Conservation (phyloP, 768 basidiomycete genomes). For the Pholiota conissans region DNA sequence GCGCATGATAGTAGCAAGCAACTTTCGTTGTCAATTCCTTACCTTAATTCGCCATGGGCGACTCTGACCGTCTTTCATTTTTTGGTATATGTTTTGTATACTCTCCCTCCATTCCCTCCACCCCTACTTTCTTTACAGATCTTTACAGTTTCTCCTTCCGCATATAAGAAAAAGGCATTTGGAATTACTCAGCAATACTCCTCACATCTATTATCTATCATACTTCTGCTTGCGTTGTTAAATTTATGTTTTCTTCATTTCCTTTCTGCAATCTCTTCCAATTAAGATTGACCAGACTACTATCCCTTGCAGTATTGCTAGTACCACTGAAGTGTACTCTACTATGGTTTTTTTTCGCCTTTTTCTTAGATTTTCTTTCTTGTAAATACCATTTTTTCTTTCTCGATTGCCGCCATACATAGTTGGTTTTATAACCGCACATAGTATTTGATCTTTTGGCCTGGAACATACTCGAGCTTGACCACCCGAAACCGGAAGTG, state of each 20-base stretch:
- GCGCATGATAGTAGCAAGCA: constrained; percentile 6
- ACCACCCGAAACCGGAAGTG: constrained; percentile 3
- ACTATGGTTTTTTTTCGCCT: constrained; percentile 11
- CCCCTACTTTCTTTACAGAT: constrained; percentile 31
- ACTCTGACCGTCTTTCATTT: constrained; percentile 17
- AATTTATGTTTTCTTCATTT: constrained; percentile 31
- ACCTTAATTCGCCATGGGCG: constrained; percentile 21
- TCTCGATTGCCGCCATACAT: background rate
- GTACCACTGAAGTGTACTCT: constrained; percentile 13
- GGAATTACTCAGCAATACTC: constrained; percentile 34
- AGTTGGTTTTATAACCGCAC: background rate
- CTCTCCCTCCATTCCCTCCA: constrained; percentile 28
- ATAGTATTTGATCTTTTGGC: background rate
- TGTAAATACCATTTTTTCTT: constrained; percentile 16
- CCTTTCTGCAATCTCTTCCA: constrained; percentile 1
- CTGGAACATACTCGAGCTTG: background rate
- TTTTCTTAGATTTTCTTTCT: constrained; percentile 17
- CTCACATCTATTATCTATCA: constrained; percentile 31
- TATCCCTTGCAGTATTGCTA: constrained; percentile 8
- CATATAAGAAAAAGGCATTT: constrained; percentile 31
- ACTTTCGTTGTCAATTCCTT: too few relatives aligned
- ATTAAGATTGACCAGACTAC: constrained; percentile 14
- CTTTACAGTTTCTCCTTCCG: constrained; percentile 16
- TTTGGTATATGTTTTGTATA: constrained; percentile 31
- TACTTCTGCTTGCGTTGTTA: constrained; percentile 32